Evolutionary conservation across 129 eudicot genomes (phyloP), one percentile per base, ranked within the genome.

Genomic region (Tagetes patula): DNA sequence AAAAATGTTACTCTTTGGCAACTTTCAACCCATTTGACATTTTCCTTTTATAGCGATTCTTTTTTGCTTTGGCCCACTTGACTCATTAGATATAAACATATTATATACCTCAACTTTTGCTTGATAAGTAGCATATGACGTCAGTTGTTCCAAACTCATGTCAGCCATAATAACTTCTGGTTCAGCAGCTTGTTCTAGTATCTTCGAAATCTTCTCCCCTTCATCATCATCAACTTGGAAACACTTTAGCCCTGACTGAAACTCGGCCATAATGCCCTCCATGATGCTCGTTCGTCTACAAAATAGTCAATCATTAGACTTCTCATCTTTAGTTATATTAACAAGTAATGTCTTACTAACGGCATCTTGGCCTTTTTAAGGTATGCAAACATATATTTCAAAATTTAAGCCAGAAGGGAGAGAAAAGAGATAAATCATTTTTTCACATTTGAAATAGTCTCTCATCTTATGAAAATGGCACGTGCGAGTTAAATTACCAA

Each of bases 81-180:
- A 58, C 39, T 3, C 38, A 31, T 8, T 58, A 36, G 45, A 61
- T 38, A 37, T 36, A 61, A 61, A 12, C 67, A 36, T 61, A 61
- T 77, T 45, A 36, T 61, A 61, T 77, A 92, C 98, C 96, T 93
- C 96, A 62, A 87, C 10, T 82, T 90, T 89, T 65, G 87, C 87
- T 78, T 77, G 87, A 75, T 87, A 93, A 59, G 79, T 71, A 74
- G 92, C 79, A 77, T 87, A 84, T 46, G 87, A 83, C 65, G 75
- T 73, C 65, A 93, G 86, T 75, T 93, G 96, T 38, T 90, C 85
- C 62, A 87, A 80, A 76, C 82, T 93, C 98, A 93, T 89, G 55
- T 81, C 96, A 32, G 96, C 98, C 96, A 93, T 93, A 69, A 93
- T 34, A 62, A 89, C 67, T 81, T 93, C 98, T 43, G 98, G 98